Evolutionary conservation across 2,329 filamentous ascomycete genomes (phyloP).

Genomic region (Malbranchea cinnamomea): DNA sequence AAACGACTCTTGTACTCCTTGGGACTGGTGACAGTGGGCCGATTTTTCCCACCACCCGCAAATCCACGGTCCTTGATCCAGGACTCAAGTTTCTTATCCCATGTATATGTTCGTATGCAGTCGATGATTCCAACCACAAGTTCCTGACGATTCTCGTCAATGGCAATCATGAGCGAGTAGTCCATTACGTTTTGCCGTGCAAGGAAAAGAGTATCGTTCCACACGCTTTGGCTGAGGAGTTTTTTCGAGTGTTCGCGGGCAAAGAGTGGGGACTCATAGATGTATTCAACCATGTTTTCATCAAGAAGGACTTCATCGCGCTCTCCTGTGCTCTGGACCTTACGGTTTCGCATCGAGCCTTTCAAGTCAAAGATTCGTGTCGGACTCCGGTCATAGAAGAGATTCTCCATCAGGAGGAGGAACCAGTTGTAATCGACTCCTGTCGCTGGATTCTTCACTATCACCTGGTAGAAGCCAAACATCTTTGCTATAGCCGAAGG

Average conservation of each 20-base stretch:
- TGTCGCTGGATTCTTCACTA: conserved; percentile 86
- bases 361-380: conserved; percentile 92
- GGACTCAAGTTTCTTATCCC: conserved; percentile 98
- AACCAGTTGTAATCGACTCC: conserved; percentile 91
- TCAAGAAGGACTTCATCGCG: conserved; percentile 92
- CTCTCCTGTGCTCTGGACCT: conserved; percentile 89
- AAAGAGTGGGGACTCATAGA: conserved; percentile 92
- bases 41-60: conserved; percentile 60
- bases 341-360: conserved; percentile 95
- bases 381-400: conserved; percentile 88
- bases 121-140: conserved; percentile 96
- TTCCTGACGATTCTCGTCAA: conserved; percentile 79
- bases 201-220: conserved; percentile 94
- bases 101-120: conserved; percentile 95
- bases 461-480: conserved; percentile 94
- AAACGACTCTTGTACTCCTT: conserved; percentile 97
- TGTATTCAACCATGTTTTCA: conserved; percentile 98
- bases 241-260: conserved; percentile 93
- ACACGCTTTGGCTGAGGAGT: conserved; percentile 76
- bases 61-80: conserved; percentile 98
- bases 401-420: conserved; percentile 87
- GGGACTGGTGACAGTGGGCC: conserved; percentile 89
- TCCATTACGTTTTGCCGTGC: conserved; percentile 97
- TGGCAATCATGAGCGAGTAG: conserved; percentile 95
- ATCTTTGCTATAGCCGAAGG: conserved; percentile 98